Evolutionary conservation across 225 moss, liverwort and hornwort species (phyloP), one percentile per base, ranked within the genome.

Genomic region (Pseudisothecium myosuroides): DNA sequence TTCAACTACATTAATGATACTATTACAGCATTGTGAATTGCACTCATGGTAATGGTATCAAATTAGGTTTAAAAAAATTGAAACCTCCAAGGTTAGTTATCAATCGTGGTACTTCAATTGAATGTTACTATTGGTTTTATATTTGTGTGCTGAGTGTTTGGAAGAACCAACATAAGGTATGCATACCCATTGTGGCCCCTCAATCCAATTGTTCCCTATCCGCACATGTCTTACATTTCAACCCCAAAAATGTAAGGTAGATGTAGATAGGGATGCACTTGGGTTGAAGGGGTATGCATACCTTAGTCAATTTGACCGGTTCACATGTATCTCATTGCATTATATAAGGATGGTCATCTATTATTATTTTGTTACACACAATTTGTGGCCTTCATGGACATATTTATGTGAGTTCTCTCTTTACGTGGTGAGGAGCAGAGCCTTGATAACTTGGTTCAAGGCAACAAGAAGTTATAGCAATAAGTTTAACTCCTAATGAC

Each of bases 221-320:
- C 2, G 47, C 18, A 73, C 11, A 0, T 3, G 9, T 16, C 18
- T 2, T 17, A 29, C 4, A 11, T 11, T 18, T 73, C 10, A 27
- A 27, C 17, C 0, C 1, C 0, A 18, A 1, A 49, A 47, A 47
- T 74, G 11, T 29, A 73, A 0, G 47, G 2, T 0, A 0, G 1
- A 49, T 31, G 7, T 49, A 74, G 18, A 49, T 20, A 75, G 19
- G 32, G 12, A 7, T 1, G 0, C 20, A 20, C 32, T 75, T 75
- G 12, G 18, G 2, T 49, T 75, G 75, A 49, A 0, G 2, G 12
- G 12, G 5, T 47, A 47, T 31, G 7, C 4, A 19, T 31, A 22
- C 14, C 19, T 29, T 58, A 60, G 11, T 19, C n/a, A n/a, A 66
- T 37, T 20, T 4, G 6, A 24, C 14, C 2, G 24, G 2, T 26